Conservation (phyloP, 2,329 filamentous ascomycete genomes). For the Penicillium sp. region DNA sequence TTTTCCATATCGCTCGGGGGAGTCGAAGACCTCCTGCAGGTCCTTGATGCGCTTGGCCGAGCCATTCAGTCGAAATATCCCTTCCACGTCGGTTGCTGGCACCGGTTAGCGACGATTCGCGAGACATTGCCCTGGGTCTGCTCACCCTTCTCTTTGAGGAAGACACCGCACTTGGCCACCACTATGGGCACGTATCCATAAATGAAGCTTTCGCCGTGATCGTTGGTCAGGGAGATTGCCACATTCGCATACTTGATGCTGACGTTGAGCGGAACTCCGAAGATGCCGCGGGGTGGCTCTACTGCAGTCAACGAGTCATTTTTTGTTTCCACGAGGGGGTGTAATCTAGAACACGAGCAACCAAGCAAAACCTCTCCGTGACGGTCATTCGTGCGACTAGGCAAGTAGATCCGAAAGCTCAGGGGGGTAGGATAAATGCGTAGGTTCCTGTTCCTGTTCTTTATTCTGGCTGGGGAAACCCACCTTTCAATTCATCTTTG, state of each 20-base stretch:
- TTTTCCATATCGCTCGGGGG: slow-evolving; percentile 93
- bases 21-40: slow-evolving; percentile 87
- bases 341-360: too few relatives aligned
- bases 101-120: slow-evolving; percentile 26
- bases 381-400: slow-evolving; percentile 1
- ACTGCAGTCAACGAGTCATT: slow-evolving; percentile 11
- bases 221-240: slow-evolving; percentile 92
- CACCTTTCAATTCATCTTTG: slow-evolving; percentile 66
- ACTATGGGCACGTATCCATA: slow-evolving; percentile 99
- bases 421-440: neutral
- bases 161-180: slow-evolving; percentile 96
- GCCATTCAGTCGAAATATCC: slow-evolving; percentile 93
- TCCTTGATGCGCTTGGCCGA: slow-evolving; percentile 99
- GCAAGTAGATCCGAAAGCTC: neutral
- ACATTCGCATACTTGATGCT: slow-evolving; percentile 98
- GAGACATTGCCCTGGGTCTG: slow-evolving; percentile 28
- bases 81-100: slow-evolving; percentile 87
- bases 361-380: neutral
- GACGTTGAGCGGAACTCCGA: slow-evolving; percentile 87
- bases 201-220: slow-evolving; percentile 91
- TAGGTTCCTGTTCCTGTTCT: too few relatives aligned
- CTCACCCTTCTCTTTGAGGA: slow-evolving; percentile 94
- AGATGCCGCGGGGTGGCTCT: slow-evolving; percentile 70
- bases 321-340: too few relatives aligned
- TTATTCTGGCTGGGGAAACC: slow-evolving; percentile 15